A percentile compares a stretch with the other conserved stretches of the same genome.
Evolutionary conservation across 148 eudicot species (phyloP).

Genomic region (Pouteria glomerata): DNA sequence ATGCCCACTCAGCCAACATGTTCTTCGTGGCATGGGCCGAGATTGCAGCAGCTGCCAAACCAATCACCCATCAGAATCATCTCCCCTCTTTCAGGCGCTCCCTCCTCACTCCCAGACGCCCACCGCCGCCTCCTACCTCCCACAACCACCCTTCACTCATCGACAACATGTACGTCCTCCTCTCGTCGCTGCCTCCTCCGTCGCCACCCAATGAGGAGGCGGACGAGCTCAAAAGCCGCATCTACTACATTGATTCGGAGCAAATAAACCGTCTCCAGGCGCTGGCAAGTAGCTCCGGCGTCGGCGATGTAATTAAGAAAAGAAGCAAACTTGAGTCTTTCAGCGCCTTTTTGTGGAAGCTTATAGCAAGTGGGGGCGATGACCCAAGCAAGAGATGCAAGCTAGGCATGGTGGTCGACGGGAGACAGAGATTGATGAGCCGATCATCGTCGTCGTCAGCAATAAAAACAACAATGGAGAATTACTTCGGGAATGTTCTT

Average conservation of each 20-base stretch:
- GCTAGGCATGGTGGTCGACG: constrained; percentile 8
- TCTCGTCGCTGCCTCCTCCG: neutral
- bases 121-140: too few relatives aligned
- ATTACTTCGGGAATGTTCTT: constrained; percentile 5
- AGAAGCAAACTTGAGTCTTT: constrained; percentile 6
- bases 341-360: constrained; percentile 7
- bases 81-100: constrained; percentile 5
- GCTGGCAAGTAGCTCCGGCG: neutral
- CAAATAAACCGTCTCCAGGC: neutral
- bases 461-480: neutral
- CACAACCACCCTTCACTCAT: neutral
- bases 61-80: neutral
- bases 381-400: neutral
- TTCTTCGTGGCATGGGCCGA: constrained; percentile 5
- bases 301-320: too few relatives aligned
- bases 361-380: neutral
- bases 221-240: neutral
- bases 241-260: neutral
- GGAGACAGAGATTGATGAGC: neutral
- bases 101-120: neutral
- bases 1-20: constrained; percentile 13
- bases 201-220: too few relatives aligned
- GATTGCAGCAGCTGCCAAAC: neutral
- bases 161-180: neutral
- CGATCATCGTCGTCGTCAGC: neutral